Percentiles rank a stretch among this genome's conserved stretches.
These are phyloP conservation scores for Bolboschoenoplectus hybrid DNA, from an alignment of 202 grass and related monocot genomes.

Conservation along the genomic window DNA sequence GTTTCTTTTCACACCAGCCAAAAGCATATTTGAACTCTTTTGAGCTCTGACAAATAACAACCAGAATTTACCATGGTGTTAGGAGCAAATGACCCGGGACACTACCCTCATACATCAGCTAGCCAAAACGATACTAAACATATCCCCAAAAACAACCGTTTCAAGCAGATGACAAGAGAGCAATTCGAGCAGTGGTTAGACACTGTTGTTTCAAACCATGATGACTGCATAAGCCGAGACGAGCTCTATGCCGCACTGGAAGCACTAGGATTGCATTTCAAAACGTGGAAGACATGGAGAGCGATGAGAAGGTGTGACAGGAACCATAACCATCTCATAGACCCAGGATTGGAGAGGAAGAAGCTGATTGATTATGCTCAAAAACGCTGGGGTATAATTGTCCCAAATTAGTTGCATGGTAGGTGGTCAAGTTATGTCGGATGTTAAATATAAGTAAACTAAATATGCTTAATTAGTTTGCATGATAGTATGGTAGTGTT, in stretches of 20 bases:
- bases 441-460: background rate
- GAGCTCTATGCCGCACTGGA: conserved; percentile 8
- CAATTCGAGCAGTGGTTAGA: conserved; percentile 31
- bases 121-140: background rate
- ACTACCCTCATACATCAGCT: background rate
- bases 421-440: background rate
- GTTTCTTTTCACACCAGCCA: background rate
- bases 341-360: conserved; percentile 24
- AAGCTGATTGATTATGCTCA: conserved; percentile 36
- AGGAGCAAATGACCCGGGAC: background rate
- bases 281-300: conserved; percentile 25
- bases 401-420: conserved; percentile 2
- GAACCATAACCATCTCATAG: conserved; percentile 34
- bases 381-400: conserved; percentile 27
- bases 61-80: conserved; percentile 3
- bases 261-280: conserved; percentile 6
- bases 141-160: background rate
- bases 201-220: conserved; percentile 18
- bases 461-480: background rate
- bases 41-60: background rate
- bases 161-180: conserved; percentile 33
- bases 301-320: background rate
- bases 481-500: background rate
- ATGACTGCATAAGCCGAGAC: conserved; percentile 26
- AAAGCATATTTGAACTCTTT: background rate